These are phyloP conservation scores for Boletellus emodensis DNA, from an alignment of 768 basidiomycete genomes.

Conservation along the genomic window DNA sequence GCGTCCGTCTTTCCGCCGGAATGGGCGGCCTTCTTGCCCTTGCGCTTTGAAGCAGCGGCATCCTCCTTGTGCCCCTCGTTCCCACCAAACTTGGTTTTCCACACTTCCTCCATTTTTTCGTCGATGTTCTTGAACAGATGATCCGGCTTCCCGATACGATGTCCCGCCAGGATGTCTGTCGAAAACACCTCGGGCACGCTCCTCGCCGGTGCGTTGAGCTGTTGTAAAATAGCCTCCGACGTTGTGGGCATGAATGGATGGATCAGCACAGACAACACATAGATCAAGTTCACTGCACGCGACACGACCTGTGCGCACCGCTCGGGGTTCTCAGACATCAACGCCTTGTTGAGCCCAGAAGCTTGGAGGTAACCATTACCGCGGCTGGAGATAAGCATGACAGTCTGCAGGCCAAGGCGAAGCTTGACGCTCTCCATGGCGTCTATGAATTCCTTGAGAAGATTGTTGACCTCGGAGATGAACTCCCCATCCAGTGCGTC, in stretches of 20 bases:
- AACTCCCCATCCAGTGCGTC: slow-evolving; percentile 71
- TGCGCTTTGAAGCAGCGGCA: slow-evolving; percentile 45
- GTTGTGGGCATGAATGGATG: slow-evolving; percentile 98
- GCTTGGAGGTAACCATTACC: slow-evolving; percentile 96
- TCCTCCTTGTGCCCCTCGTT: slow-evolving; percentile 39
- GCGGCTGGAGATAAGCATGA: slow-evolving; percentile 84
- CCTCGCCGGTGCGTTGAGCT: slow-evolving; percentile 87
- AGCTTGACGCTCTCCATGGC: slow-evolving; percentile 92
- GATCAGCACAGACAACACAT: slow-evolving; percentile 76
- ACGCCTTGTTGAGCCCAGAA: slow-evolving; percentile 84
- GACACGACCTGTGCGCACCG: slow-evolving; percentile 90
- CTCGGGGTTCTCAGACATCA: slow-evolving; percentile 74
- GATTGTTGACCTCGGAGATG: slow-evolving; percentile 70
- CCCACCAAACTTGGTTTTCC: slow-evolving; percentile 79
- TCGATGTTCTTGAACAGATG: slow-evolving; percentile 95
- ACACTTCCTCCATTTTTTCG: slow-evolving; percentile 81
- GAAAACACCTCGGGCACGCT: slow-evolving; percentile 67
- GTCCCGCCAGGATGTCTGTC: slow-evolving; percentile 83
- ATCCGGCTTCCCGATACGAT: slow-evolving; percentile 78
- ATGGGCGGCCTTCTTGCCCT: slow-evolving; percentile 51
- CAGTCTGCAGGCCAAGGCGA: slow-evolving; percentile 78
- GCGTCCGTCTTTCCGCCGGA: slow-evolving; percentile 44
- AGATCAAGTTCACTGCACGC: slow-evolving; percentile 90
- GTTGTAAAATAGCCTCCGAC: slow-evolving; percentile 70
- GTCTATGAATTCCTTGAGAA: slow-evolving; percentile 75